phyloP scores from a whole-genome alignment of 2,329 filamentous ascomycete genomes.

The Phoma sp. region DNA sequence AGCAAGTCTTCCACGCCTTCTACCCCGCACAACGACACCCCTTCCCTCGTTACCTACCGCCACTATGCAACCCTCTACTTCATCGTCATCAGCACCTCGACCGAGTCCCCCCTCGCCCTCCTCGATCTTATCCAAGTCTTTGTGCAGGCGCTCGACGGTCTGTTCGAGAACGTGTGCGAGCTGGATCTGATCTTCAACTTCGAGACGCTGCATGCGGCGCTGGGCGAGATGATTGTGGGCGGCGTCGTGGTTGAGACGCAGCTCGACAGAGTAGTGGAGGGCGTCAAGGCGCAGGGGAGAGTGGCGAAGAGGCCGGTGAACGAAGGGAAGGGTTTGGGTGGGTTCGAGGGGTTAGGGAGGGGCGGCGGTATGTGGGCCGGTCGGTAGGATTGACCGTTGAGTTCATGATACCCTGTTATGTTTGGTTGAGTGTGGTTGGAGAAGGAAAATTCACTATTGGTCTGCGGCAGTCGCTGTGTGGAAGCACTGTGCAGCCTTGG shows the following conservation, averaged over 20 bases:
- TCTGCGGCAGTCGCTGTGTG: too few species aligned
- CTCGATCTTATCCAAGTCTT: constrained; percentile 98
- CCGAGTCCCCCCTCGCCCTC: constrained; percentile 91
- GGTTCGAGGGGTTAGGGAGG: constrained; percentile 38
- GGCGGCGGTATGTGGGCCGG: constrained; percentile 43
- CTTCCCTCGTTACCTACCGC: constrained; percentile 94
- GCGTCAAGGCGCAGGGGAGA: constrained; percentile 76
- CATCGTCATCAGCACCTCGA: constrained; percentile 95
- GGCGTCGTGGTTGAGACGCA: constrained; percentile 94
- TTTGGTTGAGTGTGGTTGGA: too few species aligned
- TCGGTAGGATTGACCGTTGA: constrained; percentile 23
- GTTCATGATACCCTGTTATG: too few species aligned
- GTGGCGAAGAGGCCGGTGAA: constrained; percentile 82
- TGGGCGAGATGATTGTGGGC: constrained; percentile 94
- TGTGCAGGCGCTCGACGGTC: constrained; percentile 89
- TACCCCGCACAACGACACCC: constrained; percentile 82
- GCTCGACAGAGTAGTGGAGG: constrained; percentile 84
- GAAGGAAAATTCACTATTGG: too few species aligned
- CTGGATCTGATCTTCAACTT: constrained; percentile 99
- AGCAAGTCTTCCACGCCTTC: constrained; percentile 51
- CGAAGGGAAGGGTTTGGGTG: constrained; percentile 58
- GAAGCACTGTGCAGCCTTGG: too few species aligned
- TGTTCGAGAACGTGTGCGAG: constrained; percentile 99
- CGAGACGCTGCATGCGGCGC: constrained; percentile 88
- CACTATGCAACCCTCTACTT: constrained; percentile 99